Evolutionary conservation across 2,329 filamentous ascomycete genomes (phyloP), one percentile per base, ranked within the genome.

Genomic region (Scedosporium boydii): DNA sequence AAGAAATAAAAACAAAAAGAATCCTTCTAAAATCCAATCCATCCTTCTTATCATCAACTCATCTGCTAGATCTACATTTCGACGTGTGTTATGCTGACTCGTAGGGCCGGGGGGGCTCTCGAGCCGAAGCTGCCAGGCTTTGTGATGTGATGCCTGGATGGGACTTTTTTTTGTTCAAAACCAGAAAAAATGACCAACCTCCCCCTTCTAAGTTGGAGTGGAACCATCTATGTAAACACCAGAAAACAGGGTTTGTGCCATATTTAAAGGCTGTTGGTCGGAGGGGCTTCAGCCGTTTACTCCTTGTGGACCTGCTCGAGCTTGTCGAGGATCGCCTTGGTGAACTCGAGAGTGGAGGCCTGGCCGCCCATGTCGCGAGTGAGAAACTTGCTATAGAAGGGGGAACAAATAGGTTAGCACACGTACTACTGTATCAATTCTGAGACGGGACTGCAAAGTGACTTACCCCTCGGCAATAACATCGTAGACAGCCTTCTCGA

Each of bases 351-450:
- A 67, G 93, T 99, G 70, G 89, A 91, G 73, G 86, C 86, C 68
- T 87, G 80, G 75, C 95, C 95, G 74, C 93, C 93, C 95, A 99
- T 97, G 74, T 99, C 95, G 71, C 89, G 88, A 67, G 95, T 99
- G 76, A 93, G 88, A 72, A 86, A 83, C 79, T 91, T 88, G 75
- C 92, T 95, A 69, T 72, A 63, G 27, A 66, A 63, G 57, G 48
- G 48, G 12, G 48, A 21, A 26, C 18, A 59, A 21, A 21, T 41
- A 23, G 65, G 73, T 86, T 71, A 85, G 51, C 23, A 55, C 23
- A 55, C 12, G 1, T 23, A 14, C 10, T 38, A 14, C 34, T 38
- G 10, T 4, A 38, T 38, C 34, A 38, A 38, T 12, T 12, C 34
- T 38, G 3, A 12, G 10, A 12, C 0, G 9, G 34, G 34, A 4